These are phyloP conservation scores for Tylopilus intermedius DNA, from an alignment of 768 basidiomycete genomes.

Conservation along the genomic window DNA sequence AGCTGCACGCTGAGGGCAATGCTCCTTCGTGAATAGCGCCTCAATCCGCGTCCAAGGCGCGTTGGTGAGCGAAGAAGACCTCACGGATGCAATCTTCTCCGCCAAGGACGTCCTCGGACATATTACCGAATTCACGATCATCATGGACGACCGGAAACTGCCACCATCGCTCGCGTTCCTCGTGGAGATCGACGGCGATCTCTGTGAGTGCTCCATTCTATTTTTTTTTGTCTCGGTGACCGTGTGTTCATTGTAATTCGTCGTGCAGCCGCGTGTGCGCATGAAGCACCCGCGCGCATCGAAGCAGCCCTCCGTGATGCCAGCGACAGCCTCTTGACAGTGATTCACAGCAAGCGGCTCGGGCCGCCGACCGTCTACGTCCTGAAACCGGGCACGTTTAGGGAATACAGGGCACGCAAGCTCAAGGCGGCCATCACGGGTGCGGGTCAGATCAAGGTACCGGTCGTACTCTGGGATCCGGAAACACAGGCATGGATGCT, in stretches of 20 bases:
- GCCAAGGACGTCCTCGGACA: conserved; percentile 9
- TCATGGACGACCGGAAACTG: conserved; percentile 12
- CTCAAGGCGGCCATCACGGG: conserved; percentile 7
- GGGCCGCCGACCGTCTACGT: conserved; percentile 13
- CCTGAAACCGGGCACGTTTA: conserved; percentile 16
- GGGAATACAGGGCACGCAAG: conserved; percentile 8
- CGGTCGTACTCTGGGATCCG: conserved; percentile 15
- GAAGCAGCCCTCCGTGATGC: conserved; percentile 4
- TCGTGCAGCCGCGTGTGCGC: not conserved
- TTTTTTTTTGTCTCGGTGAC: no score
- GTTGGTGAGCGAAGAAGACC: conserved; percentile 11
- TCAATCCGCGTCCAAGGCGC: conserved; percentile 1
- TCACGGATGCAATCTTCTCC: conserved; percentile 11
- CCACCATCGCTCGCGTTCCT: conserved; percentile 4
- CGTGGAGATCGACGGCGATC: conserved; percentile 12
- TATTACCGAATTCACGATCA: conserved; percentile 14
- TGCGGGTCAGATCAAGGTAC: conserved; percentile 17
- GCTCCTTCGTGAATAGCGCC: not conserved
- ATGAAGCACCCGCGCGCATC: conserved; percentile 4
- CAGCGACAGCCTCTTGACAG: conserved; percentile 1
- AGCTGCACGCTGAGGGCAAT: not conserved
- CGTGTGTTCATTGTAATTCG: not conserved
- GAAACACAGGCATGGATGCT: conserved; percentile 16
- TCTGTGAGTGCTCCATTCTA: not conserved
- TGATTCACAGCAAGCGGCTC: conserved; percentile 1